phyloP scores from a whole-genome alignment of 2,329 filamentous ascomycete genomes.

The Dactylellina drechsleri region DNA sequence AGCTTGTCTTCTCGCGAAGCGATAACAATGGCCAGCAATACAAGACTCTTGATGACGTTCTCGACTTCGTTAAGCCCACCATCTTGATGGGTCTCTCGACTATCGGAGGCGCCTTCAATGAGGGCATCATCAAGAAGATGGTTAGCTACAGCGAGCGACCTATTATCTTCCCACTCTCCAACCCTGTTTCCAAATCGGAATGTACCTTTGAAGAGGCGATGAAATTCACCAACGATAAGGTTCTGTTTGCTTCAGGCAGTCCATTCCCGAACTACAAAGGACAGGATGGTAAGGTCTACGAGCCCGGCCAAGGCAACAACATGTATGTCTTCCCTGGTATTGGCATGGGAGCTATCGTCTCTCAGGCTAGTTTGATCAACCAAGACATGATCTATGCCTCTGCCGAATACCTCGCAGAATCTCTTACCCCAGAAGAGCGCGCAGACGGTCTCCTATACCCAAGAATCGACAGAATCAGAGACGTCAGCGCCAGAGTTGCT shows the following conservation, averaged over 20 bases:
- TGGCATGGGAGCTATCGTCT: slow-evolving; percentile 89
- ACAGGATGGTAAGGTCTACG: slow-evolving; percentile 73
- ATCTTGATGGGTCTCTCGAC: slow-evolving; percentile 94
- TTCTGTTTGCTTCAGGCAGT: slow-evolving; percentile 93
- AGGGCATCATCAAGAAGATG: slow-evolving; percentile 77
- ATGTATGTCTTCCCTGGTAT: slow-evolving; percentile 97
- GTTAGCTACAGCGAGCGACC: slow-evolving; percentile 76
- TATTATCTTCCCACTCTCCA: slow-evolving; percentile 95
- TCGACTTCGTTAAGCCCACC: slow-evolving; percentile 93
- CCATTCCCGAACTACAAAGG: slow-evolving; percentile 77
- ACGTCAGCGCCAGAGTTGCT: slow-evolving; percentile 85
- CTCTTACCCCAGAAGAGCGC: slow-evolving; percentile 82
- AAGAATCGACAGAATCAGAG: slow-evolving; percentile 86
- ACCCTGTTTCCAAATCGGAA: slow-evolving; percentile 95
- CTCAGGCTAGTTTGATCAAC: slow-evolving; percentile 85
- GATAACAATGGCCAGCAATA: slow-evolving; percentile 76
- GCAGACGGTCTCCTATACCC: slow-evolving; percentile 89
- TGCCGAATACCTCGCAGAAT: slow-evolving; percentile 79
- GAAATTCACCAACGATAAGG: slow-evolving; percentile 87
- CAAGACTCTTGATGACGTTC: slow-evolving; percentile 86
- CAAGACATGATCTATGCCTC: slow-evolving; percentile 98
- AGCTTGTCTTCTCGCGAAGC: slow-evolving; percentile 74
- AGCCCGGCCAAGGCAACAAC: slow-evolving; percentile 81
- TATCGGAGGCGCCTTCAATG: slow-evolving; percentile 92
- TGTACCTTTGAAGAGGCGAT: slow-evolving; percentile 96